Conservation (phyloP, 345 rosid genomes). For the Firmiana major region DNA sequence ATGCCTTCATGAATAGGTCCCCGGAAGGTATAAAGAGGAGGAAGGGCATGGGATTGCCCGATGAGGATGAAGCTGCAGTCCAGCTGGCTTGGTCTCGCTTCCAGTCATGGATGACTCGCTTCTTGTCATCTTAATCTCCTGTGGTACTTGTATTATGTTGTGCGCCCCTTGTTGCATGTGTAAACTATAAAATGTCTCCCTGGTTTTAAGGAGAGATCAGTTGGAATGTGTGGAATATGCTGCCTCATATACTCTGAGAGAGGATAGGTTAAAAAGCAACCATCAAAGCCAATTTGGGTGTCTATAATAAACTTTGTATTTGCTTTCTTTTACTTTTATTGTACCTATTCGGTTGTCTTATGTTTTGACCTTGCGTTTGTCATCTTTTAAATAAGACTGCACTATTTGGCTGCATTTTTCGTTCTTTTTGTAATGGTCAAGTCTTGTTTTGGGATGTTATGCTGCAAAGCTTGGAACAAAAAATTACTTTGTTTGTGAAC, state of each 20-base stretch:
- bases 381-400: neutral
- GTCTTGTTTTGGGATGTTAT: neutral
- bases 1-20: constrained; percentile 85
- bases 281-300: neutral
- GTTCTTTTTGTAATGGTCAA: too few species aligned
- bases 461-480: neutral
- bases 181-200: neutral
- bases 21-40: constrained; percentile 74
- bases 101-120: constrained; percentile 70
- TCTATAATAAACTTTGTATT: neutral
- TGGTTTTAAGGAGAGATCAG: neutral
- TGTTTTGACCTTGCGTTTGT: neutral
- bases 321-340: neutral
- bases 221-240: neutral
- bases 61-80: constrained; percentile 75
- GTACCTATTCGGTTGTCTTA: neutral
- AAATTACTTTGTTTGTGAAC: neutral
- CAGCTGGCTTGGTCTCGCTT: constrained; percentile 93
- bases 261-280: neutral
- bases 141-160: neutral
- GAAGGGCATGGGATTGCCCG: constrained; percentile 79
- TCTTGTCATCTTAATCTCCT: constrained; percentile 34
- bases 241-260: neutral
- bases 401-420: neutral
- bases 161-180: neutral